These are phyloP conservation scores for Cladochytrium replicatum DNA, from an alignment of 192 early-diverging fungal species.

Conservation along the genomic window DNA sequence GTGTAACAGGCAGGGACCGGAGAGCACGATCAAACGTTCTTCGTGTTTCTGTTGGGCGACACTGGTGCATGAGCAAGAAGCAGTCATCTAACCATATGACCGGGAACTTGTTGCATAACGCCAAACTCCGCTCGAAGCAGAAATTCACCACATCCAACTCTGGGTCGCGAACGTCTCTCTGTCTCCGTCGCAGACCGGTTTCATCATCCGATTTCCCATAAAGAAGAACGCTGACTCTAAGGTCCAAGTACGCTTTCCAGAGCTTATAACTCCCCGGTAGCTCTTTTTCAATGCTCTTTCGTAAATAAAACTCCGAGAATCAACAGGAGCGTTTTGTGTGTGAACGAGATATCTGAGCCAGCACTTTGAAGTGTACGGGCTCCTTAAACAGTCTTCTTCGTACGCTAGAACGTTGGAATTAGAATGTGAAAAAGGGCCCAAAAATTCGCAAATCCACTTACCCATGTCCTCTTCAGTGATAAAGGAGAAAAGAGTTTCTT, in stretches of 20 bases:
- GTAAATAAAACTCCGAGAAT: conserved; percentile 54
- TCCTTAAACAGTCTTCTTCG: conserved; percentile 45
- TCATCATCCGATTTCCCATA: conserved; percentile 28
- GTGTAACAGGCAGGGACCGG: conserved; percentile 81
- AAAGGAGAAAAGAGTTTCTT: no score
- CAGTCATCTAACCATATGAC: conserved; percentile 81
- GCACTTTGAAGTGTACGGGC: conserved; percentile 47
- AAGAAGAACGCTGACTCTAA: conserved; percentile 34
- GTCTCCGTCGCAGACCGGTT: conserved; percentile 21
- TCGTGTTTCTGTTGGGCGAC: conserved; percentile 43
- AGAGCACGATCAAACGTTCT: conserved; percentile 87
- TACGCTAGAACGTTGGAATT: no score
- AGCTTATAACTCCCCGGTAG: conserved; percentile 94
- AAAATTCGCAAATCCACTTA: no score
- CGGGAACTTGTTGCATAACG: conserved; percentile 93
- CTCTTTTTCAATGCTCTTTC: conserved; percentile 78
- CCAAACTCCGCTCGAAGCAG: conserved; percentile 78
- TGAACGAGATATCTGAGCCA: conserved; percentile 91
- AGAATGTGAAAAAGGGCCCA: no score
- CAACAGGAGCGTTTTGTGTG: conserved; percentile 48
- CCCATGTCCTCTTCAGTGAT: no score
- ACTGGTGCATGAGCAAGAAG: conserved; percentile 55
- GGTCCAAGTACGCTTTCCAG: conserved; percentile 81
- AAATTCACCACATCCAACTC: conserved; percentile 58
- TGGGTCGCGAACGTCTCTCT: conserved; percentile 11